These are phyloP conservation scores for Leccinum huronense DNA, from an alignment of 1,284 basidiomycete genomes.

Conservation along the genomic window DNA sequence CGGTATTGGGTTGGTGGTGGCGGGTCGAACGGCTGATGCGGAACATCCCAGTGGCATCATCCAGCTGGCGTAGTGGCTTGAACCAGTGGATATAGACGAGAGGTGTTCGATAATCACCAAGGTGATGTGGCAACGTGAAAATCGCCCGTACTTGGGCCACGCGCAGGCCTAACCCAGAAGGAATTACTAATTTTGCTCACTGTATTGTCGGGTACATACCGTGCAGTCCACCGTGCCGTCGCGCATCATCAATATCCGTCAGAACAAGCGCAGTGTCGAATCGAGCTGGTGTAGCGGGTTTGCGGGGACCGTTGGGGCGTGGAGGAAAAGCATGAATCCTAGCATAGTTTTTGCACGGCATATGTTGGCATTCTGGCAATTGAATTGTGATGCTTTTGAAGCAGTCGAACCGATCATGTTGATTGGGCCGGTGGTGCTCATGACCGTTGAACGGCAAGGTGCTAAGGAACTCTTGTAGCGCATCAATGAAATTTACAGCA, in stretches of 20 bases:
- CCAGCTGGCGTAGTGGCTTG: constrained; percentile 1
- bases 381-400: background rate
- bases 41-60: constrained; percentile 8
- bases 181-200: background rate
- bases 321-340: background rate
- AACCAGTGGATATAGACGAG: constrained; percentile 18
- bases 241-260: background rate
- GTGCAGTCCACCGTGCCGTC: constrained; percentile 4
- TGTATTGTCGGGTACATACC: background rate
- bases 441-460: background rate
- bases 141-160: constrained; percentile 12
- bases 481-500: background rate
- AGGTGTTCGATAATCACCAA: background rate
- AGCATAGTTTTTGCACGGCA: background rate
- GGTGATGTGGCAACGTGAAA: constrained; percentile 15
- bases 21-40: background rate
- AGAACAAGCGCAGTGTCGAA: background rate
- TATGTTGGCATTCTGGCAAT: background rate
- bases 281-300: background rate
- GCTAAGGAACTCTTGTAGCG: background rate
- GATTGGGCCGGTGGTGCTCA: background rate
- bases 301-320: background rate
- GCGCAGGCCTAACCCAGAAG: constrained; percentile 2
- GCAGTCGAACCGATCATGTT: constrained; percentile 2
- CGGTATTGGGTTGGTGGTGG: background rate